Evolutionary conservation across 768 basidiomycete species (phyloP), one percentile per base, ranked within the genome.

Genomic region (Phylloporus sp.): DNA sequence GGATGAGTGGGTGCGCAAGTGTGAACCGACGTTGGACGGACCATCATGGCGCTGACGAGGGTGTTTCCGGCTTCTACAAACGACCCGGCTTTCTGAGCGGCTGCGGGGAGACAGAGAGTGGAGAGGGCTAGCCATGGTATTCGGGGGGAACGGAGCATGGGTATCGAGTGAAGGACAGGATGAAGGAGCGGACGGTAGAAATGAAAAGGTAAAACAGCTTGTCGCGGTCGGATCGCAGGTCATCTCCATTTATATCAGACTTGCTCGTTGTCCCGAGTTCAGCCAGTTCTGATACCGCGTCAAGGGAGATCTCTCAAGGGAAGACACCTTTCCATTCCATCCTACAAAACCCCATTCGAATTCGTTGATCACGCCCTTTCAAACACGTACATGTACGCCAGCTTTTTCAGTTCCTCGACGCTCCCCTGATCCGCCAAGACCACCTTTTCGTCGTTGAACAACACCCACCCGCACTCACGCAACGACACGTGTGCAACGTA

Each of bases 391-490:
- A 99, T 68, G 74, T 99, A 97, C 32, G 93, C 95, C 62, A 92
- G 62, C 64, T 76, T 75, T 69, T 87, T 86, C 71, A 97, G 69
- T 46, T 81, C 80, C n/a, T 66, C 75, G 23, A 94, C 88, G 60
- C 89, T 90, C 64, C 86, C 80, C 49, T 65, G 73, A 60, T 95
- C 90, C 4, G 93, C 93, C 65, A 78, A 82, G 9, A 96, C 93
- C 4, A 94, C 93, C 70, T 93, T 95, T 70, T 94, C 92, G 61
- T 97, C 95, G 58, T 97, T 96, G 66, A 93, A 96, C 58, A 98
- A 65, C 46, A 94, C 86, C 91, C 95, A 95, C 2, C 22, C 21
- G 54, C 55, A 21, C 53, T 53, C 4, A 37, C 33, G 47, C 51
- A 57, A 38, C 43, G 76, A 71, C 24, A 90, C 75, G 60, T 94